A percentile compares a stretch with the other conserved stretches of the same genome.
Evolutionary conservation across 2,329 filamentous ascomycete genomes (phyloP).

Genomic region (Microcyclosporella mali): DNA sequence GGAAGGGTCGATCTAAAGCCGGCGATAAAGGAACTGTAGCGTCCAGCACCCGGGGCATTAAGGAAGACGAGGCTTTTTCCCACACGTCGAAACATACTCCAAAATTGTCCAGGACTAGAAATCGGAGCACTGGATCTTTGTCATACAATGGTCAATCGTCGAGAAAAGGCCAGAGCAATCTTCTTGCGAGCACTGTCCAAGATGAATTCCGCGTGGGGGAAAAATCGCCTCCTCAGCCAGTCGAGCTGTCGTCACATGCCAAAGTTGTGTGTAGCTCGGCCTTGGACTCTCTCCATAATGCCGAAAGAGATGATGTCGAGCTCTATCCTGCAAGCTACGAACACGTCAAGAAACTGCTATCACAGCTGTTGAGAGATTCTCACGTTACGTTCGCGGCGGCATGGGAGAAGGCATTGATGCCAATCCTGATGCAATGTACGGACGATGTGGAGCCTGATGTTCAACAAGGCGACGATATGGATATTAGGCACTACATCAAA

Average conservation of each 20-base stretch:
- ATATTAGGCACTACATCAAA: conserved; percentile 95
- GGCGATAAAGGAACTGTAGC: conserved; percentile 71
- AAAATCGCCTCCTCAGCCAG: conserved; percentile 14
- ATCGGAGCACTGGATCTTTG: conserved; percentile 76
- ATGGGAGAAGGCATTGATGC: conserved; percentile 87
- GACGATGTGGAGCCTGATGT: conserved; percentile 94
- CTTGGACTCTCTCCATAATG: conserved; percentile 67
- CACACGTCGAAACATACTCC: conserved; percentile 58
- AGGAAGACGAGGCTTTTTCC: conserved; percentile 59
- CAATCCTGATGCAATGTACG: conserved; percentile 82
- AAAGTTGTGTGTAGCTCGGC: conserved; percentile 67
- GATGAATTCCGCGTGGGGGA: conserved; percentile 9
- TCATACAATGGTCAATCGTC: conserved; percentile 66
- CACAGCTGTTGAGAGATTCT: conserved; percentile 73
- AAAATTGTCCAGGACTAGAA: conserved; percentile 64
- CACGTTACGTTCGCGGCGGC: conserved; percentile 64
- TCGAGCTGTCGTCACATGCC: conserved; percentile 16
- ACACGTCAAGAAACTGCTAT: conserved; percentile 79
- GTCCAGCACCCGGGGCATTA: conserved; percentile 56
- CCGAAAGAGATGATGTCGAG: conserved; percentile 50
- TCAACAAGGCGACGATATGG: conserved; percentile 85
- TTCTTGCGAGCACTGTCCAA: conserved; percentile 44
- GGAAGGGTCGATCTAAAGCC: conserved; percentile 63
- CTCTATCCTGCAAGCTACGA: conserved; percentile 80
- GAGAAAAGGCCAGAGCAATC: conserved; percentile 52